Evolutionary conservation across 352 stramenopile genomes (phyloP).

Genomic region (Pythium insidiosum): DNA sequence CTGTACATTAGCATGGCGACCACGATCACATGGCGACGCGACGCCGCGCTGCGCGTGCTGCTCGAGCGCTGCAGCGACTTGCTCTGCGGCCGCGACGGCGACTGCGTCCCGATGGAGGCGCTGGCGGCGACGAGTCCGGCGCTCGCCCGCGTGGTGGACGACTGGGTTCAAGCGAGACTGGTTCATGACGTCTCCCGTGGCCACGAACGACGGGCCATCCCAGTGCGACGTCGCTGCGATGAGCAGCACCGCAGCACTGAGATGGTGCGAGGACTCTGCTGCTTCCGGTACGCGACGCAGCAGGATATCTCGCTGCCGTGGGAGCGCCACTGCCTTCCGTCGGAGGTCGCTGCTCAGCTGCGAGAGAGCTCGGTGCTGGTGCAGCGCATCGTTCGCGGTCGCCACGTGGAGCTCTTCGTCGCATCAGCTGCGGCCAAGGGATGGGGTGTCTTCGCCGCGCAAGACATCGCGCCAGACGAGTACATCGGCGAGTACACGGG

Average conservation of each 20-base stretch:
- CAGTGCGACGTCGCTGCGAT: not conserved
- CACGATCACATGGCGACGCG: too few species aligned
- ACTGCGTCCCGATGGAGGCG: not conserved
- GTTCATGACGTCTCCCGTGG: constrained; percentile 6
- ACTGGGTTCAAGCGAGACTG: constrained; percentile 3
- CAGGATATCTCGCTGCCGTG: constrained; percentile 17
- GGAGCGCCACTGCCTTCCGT: constrained; percentile 18
- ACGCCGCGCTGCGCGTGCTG: too few species aligned
- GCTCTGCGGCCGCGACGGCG: not conserved
- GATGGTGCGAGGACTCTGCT: constrained; percentile 9
- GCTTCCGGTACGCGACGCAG: constrained; percentile 24
- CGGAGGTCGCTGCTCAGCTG: constrained; percentile 10
- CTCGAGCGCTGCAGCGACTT: constrained; percentile 7
- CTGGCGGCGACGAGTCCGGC: constrained; percentile 1
- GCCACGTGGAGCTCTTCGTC: constrained; percentile 24
- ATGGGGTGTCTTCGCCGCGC: constrained; percentile 29
- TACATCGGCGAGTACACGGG: constrained; percentile 63
- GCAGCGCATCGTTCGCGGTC: constrained; percentile 15
- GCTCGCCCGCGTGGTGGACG: not conserved
- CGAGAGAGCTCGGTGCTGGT: constrained; percentile 10
- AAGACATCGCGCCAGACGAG: constrained; percentile 20
- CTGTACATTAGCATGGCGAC: not conserved
- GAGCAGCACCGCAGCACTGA: not conserved
- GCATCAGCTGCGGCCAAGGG: constrained; percentile 21
- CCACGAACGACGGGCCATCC: constrained; percentile 2